phyloP scores from a whole-genome alignment of 768 basidiomycete genomes.

The Piloderma croceum region DNA sequence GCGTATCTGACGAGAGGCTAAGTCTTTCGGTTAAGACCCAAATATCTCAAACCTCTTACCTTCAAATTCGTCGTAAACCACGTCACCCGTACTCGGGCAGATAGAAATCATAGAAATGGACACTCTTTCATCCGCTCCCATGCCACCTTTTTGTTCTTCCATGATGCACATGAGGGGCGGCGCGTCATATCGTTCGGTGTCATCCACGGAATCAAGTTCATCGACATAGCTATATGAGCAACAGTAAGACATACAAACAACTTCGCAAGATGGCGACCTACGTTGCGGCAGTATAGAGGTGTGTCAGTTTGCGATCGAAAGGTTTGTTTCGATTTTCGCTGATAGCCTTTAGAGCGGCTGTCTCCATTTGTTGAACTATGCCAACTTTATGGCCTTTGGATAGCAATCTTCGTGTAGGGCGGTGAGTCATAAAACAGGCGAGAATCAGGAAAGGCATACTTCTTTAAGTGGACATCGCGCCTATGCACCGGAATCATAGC shows the following conservation, averaged over 20 bases:
- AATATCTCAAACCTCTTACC: constrained; percentile 40
- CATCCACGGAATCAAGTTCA: constrained; percentile 62
- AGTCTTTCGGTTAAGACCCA: no score
- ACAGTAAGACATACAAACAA: background rate
- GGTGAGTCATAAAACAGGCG: constrained; percentile 4
- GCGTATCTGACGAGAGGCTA: constrained; percentile 46
- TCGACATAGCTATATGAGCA: constrained; percentile 67
- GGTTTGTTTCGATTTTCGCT: constrained; percentile 67
- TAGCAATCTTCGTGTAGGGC: constrained; percentile 45
- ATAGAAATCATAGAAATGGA: constrained; percentile 32
- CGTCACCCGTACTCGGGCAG: constrained; percentile 89
- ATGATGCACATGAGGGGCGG: constrained; percentile 72
- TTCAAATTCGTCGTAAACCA: constrained; percentile 88
- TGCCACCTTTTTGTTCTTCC: constrained; percentile 29
- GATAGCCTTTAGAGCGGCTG: constrained; percentile 83
- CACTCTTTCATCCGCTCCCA: constrained; percentile 40
- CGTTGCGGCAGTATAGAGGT: constrained; percentile 86
- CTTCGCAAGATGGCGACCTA: constrained; percentile 36
- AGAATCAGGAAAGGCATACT: constrained; percentile 36
- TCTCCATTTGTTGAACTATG: constrained; percentile 77
- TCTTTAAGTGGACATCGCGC: constrained; percentile 68
- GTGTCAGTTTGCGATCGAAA: constrained; percentile 69
- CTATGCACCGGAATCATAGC: constrained; percentile 71
- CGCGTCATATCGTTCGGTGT: constrained; percentile 52
- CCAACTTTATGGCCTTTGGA: constrained; percentile 80